A percentile compares a stretch with the other conserved stretches of the same genome.
phyloP scores from a whole-genome alignment of 306 rosid genomes.

The Lathyrus oleraceus region DNA sequence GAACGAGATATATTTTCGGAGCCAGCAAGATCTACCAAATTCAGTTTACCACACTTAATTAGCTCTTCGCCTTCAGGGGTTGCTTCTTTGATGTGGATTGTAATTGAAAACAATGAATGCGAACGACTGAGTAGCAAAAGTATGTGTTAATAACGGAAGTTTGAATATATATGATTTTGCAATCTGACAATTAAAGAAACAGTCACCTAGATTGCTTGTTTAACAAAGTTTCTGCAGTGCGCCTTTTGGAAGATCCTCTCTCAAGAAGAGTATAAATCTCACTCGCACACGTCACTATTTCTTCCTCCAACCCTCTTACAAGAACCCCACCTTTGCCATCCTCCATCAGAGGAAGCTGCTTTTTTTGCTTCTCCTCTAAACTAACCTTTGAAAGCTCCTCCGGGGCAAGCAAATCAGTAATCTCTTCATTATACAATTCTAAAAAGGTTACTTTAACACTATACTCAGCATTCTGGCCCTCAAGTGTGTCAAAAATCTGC shows the following conservation, averaged over 20 bases:
- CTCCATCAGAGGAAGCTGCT: slow-evolving; percentile 93
- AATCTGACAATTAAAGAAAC: not conserved
- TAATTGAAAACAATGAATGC: slow-evolving; percentile 91
- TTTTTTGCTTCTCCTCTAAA: slow-evolving; percentile 84
- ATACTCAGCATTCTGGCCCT: slow-evolving; percentile 87
- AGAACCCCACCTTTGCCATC: slow-evolving; percentile 99
- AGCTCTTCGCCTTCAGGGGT: slow-evolving; percentile 99
- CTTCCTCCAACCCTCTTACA: slow-evolving; percentile 90
- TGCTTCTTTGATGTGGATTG: slow-evolving; percentile 97
- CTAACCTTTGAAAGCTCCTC: slow-evolving; percentile 71
- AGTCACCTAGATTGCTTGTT: slow-evolving; percentile 91
- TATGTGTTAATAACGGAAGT: not conserved
- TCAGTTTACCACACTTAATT: slow-evolving; percentile 94
- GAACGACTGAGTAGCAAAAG: slow-evolving; percentile 72
- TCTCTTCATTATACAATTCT: slow-evolving; percentile 91
- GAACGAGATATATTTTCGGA: slow-evolving; percentile 98
- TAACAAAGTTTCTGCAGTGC: slow-evolving; percentile 93
- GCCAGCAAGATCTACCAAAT: slow-evolving; percentile 95
- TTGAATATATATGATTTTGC: not conserved
- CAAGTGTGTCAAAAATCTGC: slow-evolving; percentile 93
- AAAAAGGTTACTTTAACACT: slow-evolving; percentile 92
- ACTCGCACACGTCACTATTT: slow-evolving; percentile 85
- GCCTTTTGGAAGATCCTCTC: slow-evolving; percentile 92
- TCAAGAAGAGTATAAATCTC: slow-evolving; percentile 84
- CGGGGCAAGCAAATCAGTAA: slow-evolving; percentile 91